Evolutionary conservation across 2,329 filamentous ascomycete genomes (phyloP).

Genomic region (Paecilomyces variotii): DNA sequence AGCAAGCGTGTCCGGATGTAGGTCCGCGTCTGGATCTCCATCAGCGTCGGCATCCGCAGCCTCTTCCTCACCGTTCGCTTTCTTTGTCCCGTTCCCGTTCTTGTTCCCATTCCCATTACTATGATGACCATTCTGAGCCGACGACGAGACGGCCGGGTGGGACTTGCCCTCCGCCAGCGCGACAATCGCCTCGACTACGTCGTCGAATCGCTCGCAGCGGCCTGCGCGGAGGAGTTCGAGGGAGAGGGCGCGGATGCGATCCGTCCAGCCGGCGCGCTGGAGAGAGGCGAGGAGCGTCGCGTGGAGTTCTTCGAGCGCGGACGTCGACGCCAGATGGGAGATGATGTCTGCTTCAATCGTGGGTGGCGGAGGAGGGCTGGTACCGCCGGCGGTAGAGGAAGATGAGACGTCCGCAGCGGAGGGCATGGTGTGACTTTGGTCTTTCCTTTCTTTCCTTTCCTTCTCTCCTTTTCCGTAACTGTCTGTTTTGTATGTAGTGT

Average conservation of each 20-base stretch:
- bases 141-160: constrained; percentile 15
- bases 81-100: constrained; percentile 9
- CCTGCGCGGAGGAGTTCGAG: constrained; percentile 50
- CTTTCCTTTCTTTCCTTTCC: neutral
- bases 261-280: constrained; percentile 52
- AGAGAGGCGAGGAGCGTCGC: constrained; percentile 46
- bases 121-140: constrained; percentile 6
- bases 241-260: constrained; percentile 47
- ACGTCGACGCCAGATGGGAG: constrained; percentile 39
- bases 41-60: neutral
- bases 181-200: constrained; percentile 48
- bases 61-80: neutral
- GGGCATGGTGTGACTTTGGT: neutral
- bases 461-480: too few species aligned
- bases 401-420: neutral
- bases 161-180: constrained; percentile 33
- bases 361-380: constrained; percentile 16
- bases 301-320: constrained; percentile 50
- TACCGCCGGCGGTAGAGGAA: neutral
- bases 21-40: constrained; percentile 6
- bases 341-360: constrained; percentile 32
- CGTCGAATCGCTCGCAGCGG: constrained; percentile 49
- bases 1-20: constrained; percentile 8
- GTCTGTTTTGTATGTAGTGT: too few species aligned
- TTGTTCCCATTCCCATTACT: constrained; percentile 16